Conservation (phyloP, 2,329 filamentous ascomycete genomes). For the Phaeophleospora eucalypticola region DNA sequence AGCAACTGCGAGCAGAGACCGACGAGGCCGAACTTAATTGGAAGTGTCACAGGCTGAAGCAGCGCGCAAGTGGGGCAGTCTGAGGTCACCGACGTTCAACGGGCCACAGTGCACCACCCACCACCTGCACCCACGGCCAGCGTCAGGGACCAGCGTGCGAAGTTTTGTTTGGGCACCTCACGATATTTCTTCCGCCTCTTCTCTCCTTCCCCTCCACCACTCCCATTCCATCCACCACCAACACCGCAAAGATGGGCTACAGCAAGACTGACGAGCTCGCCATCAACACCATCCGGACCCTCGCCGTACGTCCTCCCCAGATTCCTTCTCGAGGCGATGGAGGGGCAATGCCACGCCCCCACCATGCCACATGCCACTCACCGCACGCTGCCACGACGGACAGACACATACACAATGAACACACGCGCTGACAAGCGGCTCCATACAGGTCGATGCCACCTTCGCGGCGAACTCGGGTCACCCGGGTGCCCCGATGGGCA, state of each 20-base stretch:
- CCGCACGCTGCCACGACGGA: slow-evolving; percentile 11
- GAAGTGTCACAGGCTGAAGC: no score
- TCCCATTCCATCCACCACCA: neutral
- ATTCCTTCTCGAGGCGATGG: neutral
- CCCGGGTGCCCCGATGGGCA: slow-evolving; percentile 94
- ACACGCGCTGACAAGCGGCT: neutral
- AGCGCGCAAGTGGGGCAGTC: no score
- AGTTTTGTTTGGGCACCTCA: neutral
- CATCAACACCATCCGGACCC: slow-evolving; percentile 95
- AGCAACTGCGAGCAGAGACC: neutral
- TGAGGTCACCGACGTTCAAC: neutral
- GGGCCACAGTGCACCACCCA: no score
- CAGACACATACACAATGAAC: slow-evolving; percentile 26
- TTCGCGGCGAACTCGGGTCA: slow-evolving; percentile 94
- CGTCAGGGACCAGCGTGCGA: neutral
- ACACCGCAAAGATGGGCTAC: slow-evolving; percentile 68
- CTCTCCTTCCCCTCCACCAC: slow-evolving; percentile 5
- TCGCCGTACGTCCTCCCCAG: slow-evolving; percentile 70
- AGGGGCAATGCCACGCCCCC: neutral
- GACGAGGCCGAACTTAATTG: no score
- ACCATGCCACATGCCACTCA: neutral
- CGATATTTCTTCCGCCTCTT: slow-evolving; percentile 1
- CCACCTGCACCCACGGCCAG: no score
- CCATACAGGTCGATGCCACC: slow-evolving; percentile 86
- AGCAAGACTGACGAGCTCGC: slow-evolving; percentile 81